A percentile compares a stretch with the other conserved stretches of the same genome.
Conservation (phyloP, 805 yeast genomes). For the Cyberlindnera mrakii region DNA sequence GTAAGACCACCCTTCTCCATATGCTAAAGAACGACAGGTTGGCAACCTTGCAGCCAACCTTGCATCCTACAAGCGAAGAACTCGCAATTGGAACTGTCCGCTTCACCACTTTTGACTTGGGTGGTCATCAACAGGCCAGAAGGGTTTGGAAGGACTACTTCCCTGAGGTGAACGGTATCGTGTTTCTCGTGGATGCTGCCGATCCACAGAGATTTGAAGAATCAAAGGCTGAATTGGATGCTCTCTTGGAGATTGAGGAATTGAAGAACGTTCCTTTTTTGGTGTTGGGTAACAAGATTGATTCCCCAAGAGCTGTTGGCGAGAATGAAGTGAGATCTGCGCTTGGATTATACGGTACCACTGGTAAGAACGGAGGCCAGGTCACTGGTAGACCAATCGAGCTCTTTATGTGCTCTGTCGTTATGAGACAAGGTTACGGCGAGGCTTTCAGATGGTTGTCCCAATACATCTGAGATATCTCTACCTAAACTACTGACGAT, state of each 20-base stretch:
- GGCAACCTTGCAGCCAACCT: conserved; percentile 96
- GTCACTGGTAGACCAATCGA: conserved; percentile 84
- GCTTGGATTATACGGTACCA: conserved; percentile 79
- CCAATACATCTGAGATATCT: conserved; percentile 66
- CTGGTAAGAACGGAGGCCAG: conserved; percentile 79
- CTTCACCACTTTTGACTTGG: conserved; percentile 96
- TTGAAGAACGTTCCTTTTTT: conserved; percentile 85
- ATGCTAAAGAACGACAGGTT: conserved; percentile 92
- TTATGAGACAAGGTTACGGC: conserved; percentile 97
- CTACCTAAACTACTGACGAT: background rate
- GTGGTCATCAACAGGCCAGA: conserved; percentile 98
- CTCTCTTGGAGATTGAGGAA: conserved; percentile 88
- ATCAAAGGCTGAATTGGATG: conserved; percentile 91
- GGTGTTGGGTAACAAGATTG: conserved; percentile 94
- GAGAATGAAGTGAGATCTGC: conserved; percentile 92
- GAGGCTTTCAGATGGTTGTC: conserved; percentile 98
- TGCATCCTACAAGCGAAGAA: conserved; percentile 98
- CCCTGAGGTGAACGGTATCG: conserved; percentile 98
- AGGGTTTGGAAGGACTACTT: conserved; percentile 99
- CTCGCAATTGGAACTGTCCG: conserved; percentile 93
- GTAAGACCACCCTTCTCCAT: conserved; percentile 85
- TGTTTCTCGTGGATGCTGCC: conserved; percentile 93
- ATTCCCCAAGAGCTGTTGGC: conserved; percentile 86
- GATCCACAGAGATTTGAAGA: conserved; percentile 94
- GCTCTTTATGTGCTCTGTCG: conserved; percentile 95